Percentiles rank a stretch among this genome's conserved stretches.
These are phyloP conservation scores for Sporothrix dimorphospora DNA, from an alignment of 2,329 filamentous ascomycete species.

Conservation along the genomic window DNA sequence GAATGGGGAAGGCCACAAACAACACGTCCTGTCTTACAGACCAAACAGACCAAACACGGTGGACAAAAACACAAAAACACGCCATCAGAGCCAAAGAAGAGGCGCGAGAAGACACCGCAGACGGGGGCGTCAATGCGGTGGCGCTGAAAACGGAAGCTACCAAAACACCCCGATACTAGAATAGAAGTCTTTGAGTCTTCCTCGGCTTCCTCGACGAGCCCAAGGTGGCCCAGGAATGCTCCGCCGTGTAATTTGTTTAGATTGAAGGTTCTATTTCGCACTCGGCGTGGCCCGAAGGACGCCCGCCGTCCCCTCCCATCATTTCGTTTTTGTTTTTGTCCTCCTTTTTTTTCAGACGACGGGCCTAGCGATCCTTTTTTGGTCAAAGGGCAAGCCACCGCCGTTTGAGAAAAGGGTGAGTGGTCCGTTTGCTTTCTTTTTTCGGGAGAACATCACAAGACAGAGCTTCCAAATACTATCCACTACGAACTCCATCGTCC, in stretches of 20 bases:
- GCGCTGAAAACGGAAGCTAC: neutral
- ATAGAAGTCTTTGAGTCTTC: neutral
- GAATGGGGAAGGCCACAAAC: neutral
- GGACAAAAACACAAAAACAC: neutral
- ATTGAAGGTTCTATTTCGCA: neutral
- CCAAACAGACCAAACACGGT: neutral
- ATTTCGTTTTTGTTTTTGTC: slow-evolving; percentile 2
- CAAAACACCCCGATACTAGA: neutral
- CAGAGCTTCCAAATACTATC: neutral
- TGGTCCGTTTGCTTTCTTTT: neutral
- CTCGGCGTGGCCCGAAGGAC: slow-evolving; percentile 20
- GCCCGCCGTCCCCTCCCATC: neutral
- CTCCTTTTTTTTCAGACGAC: neutral
- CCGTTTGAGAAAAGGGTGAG: neutral
- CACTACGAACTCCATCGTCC: no score
- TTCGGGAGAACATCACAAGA: neutral
- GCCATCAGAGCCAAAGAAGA: neutral
- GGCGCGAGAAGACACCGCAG: neutral
- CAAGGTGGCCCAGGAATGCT: neutral
- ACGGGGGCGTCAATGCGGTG: neutral
- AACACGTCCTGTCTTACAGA: slow-evolving; percentile 11
- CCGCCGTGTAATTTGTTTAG: neutral
- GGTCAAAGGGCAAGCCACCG: neutral
- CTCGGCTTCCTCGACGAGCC: neutral
- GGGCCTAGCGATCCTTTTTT: neutral